These are phyloP conservation scores for Penicillium polonicum DNA, from an alignment of 2,329 filamentous ascomycete genomes.

Conservation along the genomic window DNA sequence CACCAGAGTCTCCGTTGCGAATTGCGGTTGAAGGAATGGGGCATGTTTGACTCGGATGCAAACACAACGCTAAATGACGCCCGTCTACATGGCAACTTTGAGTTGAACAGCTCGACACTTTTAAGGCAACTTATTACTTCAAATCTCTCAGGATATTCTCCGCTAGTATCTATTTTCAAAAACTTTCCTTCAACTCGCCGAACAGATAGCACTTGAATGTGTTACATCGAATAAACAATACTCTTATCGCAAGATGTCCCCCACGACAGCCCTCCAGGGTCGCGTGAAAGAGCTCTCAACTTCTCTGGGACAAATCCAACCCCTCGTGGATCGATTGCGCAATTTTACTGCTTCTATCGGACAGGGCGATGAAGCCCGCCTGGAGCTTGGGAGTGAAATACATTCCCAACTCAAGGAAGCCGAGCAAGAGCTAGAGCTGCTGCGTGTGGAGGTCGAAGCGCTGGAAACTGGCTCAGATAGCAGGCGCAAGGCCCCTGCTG, in stretches of 20 bases:
- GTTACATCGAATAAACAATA: neutral
- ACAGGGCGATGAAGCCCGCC: constrained; percentile 63
- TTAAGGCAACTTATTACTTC: neutral
- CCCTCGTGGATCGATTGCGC: constrained; percentile 57
- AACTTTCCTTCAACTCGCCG: no score
- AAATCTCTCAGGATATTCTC: neutral
- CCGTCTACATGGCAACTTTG: constrained; percentile 33
- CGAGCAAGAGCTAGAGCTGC: constrained; percentile 78
- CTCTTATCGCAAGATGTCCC: constrained; percentile 37
- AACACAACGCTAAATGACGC: constrained; percentile 25
- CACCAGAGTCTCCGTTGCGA: constrained; percentile 7
- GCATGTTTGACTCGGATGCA: constrained; percentile 34
- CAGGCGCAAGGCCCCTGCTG: constrained; percentile 29
- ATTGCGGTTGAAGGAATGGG: constrained; percentile 14
- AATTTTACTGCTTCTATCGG: constrained; percentile 62
- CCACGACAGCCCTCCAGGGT: constrained; percentile 42
- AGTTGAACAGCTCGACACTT: constrained; percentile 14
- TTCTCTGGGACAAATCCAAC: constrained; percentile 53
- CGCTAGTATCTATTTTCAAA: no score
- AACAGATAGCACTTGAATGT: neutral
- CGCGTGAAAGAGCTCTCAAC: constrained; percentile 55
- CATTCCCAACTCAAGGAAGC: constrained; percentile 72
- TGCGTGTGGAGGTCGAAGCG: constrained; percentile 75
- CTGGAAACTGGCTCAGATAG: constrained; percentile 51
- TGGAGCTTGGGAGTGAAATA: constrained; percentile 79